Evolutionary conservation across 192 early-diverging fungal species (phyloP), one percentile per base, ranked within the genome.

Genomic region (Podila horticola): DNA sequence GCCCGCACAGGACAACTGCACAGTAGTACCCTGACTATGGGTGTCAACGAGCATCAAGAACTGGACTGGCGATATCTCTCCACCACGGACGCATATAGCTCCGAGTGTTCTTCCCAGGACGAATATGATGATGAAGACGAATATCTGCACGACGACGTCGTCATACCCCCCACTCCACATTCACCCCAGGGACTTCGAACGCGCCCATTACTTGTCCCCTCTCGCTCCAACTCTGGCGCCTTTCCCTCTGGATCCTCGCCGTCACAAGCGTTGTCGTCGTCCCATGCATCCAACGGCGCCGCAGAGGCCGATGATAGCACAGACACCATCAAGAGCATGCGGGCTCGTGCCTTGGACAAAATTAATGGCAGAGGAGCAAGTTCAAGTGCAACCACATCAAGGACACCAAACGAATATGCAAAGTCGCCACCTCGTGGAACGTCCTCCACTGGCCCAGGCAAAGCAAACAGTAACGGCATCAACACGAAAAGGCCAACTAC

Each of bases 11-110:
- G 41, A 12, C 41, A 45, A 15, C 41, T 45, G 41, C 41, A 45
- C 41, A 45, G 41, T 45, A 45, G 26, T n/a, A 45, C n/a, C 68
- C 19, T 57, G 34, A 36, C 34, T 1, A 11, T 36, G 10, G 55
- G 52, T 4, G 38, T 26, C 24, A 67, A 66, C 51, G 51, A 73
- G 24, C 36, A 77, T 3, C 17, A 59, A 36, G 77, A 81, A 22
- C 67, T 81, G 17, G 66, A 81, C 45, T 81, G 77, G 77, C 71
- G 71, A 17, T 81, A 81, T 30, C 66, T 73, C 11, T 73, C 77
- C 20, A 28, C 75, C 20, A 61, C 77, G 20, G 70, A 81, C 15
- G 36, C 77, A 5, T 69, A 64, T 6, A 67, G 51, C 48, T 69
- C 70, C 13, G 77, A 73, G 33, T 72, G 62, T 33, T 81, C 70